A percentile compares a stretch with the other conserved stretches of the same genome.
Evolutionary conservation across 2,329 filamentous ascomycete species (phyloP).

Genomic region (Alternaria ventricosa): DNA sequence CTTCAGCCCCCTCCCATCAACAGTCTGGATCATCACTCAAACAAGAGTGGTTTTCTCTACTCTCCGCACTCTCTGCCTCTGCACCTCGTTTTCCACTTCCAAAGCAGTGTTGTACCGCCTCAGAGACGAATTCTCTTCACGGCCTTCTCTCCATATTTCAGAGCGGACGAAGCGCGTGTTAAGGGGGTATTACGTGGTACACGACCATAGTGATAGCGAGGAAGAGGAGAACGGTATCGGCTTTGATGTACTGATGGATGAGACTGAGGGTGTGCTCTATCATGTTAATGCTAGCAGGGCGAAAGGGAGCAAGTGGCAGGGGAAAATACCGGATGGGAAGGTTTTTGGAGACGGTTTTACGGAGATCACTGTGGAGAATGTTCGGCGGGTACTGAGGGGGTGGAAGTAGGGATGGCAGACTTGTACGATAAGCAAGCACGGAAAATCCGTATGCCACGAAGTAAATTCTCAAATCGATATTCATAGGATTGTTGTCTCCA

Average conservation of each 20-base stretch:
- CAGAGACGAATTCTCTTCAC: not conserved
- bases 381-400: not conserved
- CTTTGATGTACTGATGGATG: not conserved
- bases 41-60: not conserved
- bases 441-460: too few species aligned
- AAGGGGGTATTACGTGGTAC: not conserved
- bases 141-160: not conserved
- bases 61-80: not conserved
- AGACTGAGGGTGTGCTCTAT: not conserved
- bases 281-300: not conserved
- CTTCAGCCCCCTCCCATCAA: not conserved
- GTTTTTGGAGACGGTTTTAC: not conserved
- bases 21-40: not conserved
- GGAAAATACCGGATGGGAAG: not conserved
- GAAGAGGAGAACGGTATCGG: not conserved
- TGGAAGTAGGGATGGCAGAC: not conserved
- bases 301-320: not conserved
- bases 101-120: not conserved
- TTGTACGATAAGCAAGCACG: too few species aligned
- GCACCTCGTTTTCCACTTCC: not conserved
- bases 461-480: not conserved
- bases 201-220: not conserved
- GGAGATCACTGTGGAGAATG: not conserved
- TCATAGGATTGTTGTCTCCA: not conserved
- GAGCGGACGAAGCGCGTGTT: not conserved